phyloP scores from a whole-genome alignment of 140 eudicot species.

The Ambrosia hybrid region DNA sequence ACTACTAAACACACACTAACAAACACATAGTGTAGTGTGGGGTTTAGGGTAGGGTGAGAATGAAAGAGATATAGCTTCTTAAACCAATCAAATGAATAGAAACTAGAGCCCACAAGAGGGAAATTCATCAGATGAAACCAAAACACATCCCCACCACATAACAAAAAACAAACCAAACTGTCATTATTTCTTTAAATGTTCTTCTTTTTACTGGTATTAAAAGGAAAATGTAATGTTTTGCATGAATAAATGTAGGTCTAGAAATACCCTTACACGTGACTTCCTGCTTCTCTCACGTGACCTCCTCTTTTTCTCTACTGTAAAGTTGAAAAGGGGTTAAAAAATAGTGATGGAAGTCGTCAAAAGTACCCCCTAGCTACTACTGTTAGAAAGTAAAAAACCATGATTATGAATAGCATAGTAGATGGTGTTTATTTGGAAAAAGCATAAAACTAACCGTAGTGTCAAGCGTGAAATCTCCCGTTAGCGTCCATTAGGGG shows the following conservation, averaged over 20 bases:
- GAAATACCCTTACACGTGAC: constrained; percentile 44
- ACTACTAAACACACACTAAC: constrained; percentile 20
- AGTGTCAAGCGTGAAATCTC: no score
- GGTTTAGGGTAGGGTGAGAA: constrained; percentile 21
- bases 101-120: constrained; percentile 43
- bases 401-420: constrained; percentile 43
- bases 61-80: constrained; percentile 35
- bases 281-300: constrained; percentile 47
- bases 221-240: constrained; percentile 33
- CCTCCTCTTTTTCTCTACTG: constrained; percentile 40
- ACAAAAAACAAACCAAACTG: constrained; percentile 36
- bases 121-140: constrained; percentile 37
- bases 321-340: constrained; percentile 36
- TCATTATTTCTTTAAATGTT: constrained; percentile 18
- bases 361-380: constrained; percentile 39
- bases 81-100: constrained; percentile 40
- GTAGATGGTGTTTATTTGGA: constrained; percentile 35
- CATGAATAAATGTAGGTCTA: constrained; percentile 44
- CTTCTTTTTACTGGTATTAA: neutral
- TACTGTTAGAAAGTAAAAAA: constrained; percentile 39
- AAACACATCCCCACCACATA: constrained; percentile 44
- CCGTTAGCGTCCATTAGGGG: no score
- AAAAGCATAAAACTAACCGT: constrained; percentile 9
- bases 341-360: constrained; percentile 39
- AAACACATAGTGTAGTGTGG: constrained; percentile 22